Conservation (phyloP, 768 basidiomycete species). For the Cystobasidium ongulense region DNA sequence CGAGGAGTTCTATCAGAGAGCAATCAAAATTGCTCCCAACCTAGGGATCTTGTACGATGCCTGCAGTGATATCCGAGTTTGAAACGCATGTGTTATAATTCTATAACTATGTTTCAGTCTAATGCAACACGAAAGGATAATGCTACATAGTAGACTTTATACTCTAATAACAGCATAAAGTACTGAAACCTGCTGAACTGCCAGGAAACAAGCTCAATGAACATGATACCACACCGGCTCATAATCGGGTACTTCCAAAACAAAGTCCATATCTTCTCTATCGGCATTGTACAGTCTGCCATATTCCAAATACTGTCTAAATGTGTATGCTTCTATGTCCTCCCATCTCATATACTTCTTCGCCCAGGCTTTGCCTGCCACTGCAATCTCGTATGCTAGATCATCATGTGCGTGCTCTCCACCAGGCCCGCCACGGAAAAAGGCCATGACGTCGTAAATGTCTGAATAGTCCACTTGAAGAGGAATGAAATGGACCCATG, state of each 20-base stretch:
- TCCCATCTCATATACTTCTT: conserved; percentile 50
- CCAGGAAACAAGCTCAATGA: neutral
- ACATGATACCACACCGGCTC: neutral
- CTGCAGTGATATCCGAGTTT: neutral
- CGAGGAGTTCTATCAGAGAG: neutral
- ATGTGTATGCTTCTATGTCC: conserved; percentile 66
- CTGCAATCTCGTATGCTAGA: conserved; percentile 37
- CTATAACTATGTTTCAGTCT: neutral
- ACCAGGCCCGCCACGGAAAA: conserved; percentile 38
- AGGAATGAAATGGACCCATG: conserved; percentile 42
- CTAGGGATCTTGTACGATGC: conserved; percentile 2
- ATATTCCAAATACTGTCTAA: conserved; percentile 39
- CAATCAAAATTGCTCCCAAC: neutral
- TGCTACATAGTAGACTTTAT: neutral
- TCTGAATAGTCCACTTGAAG: conserved; percentile 40
- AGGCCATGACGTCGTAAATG: conserved; percentile 41
- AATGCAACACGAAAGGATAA: neutral
- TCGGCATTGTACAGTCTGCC: conserved; percentile 38
- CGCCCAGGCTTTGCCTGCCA: conserved; percentile 39
- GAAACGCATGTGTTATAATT: neutral
- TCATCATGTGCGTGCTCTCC: conserved; percentile 40
- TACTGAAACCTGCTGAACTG: no score
- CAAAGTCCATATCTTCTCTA: conserved; percentile 21
- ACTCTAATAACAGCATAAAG: neutral
- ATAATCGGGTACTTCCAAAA: conserved; percentile 3